Percentiles rank a stretch among this genome's conserved stretches.
Conservation (phyloP, 2,329 filamentous ascomycete species). For the Penicillium freii region DNA sequence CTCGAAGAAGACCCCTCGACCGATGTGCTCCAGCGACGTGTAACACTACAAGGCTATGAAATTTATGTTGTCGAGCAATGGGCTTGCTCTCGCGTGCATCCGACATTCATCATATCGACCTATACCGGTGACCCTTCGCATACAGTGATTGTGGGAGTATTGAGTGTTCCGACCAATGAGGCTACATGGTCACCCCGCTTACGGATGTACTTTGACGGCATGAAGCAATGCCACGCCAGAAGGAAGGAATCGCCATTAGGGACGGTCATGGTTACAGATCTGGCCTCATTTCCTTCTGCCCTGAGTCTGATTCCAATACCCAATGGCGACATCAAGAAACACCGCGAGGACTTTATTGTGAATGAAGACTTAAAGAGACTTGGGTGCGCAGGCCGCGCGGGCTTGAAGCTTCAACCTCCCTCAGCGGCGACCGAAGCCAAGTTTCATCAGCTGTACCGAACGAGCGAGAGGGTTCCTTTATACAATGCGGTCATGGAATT, state of each 20-base stretch:
- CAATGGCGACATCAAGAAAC: conserved; percentile 76
- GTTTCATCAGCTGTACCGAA: conserved; percentile 86
- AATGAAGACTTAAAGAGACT: conserved; percentile 92
- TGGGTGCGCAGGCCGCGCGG: conserved; percentile 85
- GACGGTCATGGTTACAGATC: conserved; percentile 87
- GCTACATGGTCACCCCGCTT: conserved; percentile 74
- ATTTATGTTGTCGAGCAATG: conserved; percentile 95
- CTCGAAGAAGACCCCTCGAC: conserved; percentile 82
- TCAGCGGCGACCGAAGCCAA: conserved; percentile 81
- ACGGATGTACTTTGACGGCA: conserved; percentile 78
- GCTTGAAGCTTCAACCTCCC: conserved; percentile 75
- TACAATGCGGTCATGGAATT: conserved; percentile 79
- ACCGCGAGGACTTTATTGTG: conserved; percentile 82
- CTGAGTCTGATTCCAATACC: conserved; percentile 89
- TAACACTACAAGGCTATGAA: conserved; percentile 77
- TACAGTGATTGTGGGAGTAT: conserved; percentile 72
- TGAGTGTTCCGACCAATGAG: conserved; percentile 80
- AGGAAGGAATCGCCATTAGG: conserved; percentile 79
- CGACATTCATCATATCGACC: conserved; percentile 86
- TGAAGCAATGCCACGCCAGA: conserved; percentile 80
- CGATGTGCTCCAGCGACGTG: conserved; percentile 68
- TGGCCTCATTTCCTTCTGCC: conserved; percentile 87
- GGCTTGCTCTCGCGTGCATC: conserved; percentile 87
- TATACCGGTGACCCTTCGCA: conserved; percentile 86
- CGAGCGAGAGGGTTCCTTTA: conserved; percentile 76